Evolutionary conservation across 1,284 basidiomycete genomes (phyloP).

Genomic region (Ceratobasidium sp.): DNA sequence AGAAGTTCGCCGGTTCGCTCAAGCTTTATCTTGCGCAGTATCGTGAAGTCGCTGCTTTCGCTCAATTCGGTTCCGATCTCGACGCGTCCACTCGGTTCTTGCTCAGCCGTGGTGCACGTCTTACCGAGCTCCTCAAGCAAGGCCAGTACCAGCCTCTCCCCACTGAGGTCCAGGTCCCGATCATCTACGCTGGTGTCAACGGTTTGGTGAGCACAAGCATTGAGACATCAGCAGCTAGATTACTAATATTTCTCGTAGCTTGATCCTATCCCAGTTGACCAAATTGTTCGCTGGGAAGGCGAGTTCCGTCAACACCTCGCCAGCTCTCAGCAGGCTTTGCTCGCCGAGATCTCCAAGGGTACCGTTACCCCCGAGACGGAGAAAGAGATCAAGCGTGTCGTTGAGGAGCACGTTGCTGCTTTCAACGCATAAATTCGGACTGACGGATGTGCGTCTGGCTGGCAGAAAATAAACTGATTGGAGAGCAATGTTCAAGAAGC

Average conservation of each 20-base stretch:
- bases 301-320: conserved; percentile 87
- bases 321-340: conserved; percentile 70
- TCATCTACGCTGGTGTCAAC: conserved; percentile 99
- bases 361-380: conserved; percentile 89
- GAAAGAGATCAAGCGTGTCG: conserved; percentile 83
- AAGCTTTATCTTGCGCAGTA: conserved; percentile 99
- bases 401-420: conserved; percentile 84
- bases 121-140: conserved; percentile 99
- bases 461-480: conserved; percentile 14
- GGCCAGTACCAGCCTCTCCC: conserved; percentile 94
- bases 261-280: conserved; percentile 90
- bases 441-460: background rate
- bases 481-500: background rate
- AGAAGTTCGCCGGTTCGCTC: conserved; percentile 99
- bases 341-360: conserved; percentile 84
- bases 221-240: conserved; percentile 20
- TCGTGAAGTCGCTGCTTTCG: conserved; percentile 99
- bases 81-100: conserved; percentile 98
- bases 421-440: conserved; percentile 61
- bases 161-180: conserved; percentile 96
- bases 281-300: conserved; percentile 93
- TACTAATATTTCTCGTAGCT: conserved; percentile 57
- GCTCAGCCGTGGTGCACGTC: conserved; percentile 95
- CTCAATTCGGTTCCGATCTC: conserved; percentile 99
- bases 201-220: conserved; percentile 72